Conservation (phyloP, 2,329 filamentous ascomycete genomes). For the Alternaria sp. region DNA sequence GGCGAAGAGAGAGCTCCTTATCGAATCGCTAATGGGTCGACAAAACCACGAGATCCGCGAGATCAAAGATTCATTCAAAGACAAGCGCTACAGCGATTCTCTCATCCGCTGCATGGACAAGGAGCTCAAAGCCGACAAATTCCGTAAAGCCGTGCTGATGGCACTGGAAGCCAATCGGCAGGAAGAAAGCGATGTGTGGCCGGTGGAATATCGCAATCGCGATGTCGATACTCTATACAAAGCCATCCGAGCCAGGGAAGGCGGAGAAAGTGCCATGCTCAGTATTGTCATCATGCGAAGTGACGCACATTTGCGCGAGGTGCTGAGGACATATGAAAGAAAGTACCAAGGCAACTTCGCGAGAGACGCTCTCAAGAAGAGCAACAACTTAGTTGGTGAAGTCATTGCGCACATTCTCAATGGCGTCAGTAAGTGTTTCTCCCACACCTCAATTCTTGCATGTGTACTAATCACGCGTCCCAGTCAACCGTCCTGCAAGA, state of each 20-base stretch:
- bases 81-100: slow-evolving; percentile 88
- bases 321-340: slow-evolving; percentile 77
- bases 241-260: slow-evolving; percentile 72
- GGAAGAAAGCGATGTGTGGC: slow-evolving; percentile 72
- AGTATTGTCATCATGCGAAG: slow-evolving; percentile 80
- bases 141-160: slow-evolving; percentile 84
- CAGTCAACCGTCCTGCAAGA: slow-evolving; percentile 85
- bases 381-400: slow-evolving; percentile 91
- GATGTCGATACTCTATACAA: slow-evolving; percentile 77
- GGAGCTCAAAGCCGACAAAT: slow-evolving; percentile 95
- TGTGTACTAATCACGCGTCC: neutral
- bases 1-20: slow-evolving; percentile 84
- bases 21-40: slow-evolving; percentile 90
- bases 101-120: slow-evolving; percentile 85
- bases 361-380: slow-evolving; percentile 84
- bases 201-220: slow-evolving; percentile 62
- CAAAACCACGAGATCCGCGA: slow-evolving; percentile 83
- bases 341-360: slow-evolving; percentile 82
- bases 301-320: slow-evolving; percentile 80
- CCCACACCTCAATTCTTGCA: too few relatives aligned
- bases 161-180: slow-evolving; percentile 83
- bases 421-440: slow-evolving; percentile 66
- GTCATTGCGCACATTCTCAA: slow-evolving; percentile 94
- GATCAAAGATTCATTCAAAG: slow-evolving; percentile 88
- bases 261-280: slow-evolving; percentile 88